Conservation (phyloP, 2,329 filamentous ascomycete genomes). For the Clathrospora elynae region DNA sequence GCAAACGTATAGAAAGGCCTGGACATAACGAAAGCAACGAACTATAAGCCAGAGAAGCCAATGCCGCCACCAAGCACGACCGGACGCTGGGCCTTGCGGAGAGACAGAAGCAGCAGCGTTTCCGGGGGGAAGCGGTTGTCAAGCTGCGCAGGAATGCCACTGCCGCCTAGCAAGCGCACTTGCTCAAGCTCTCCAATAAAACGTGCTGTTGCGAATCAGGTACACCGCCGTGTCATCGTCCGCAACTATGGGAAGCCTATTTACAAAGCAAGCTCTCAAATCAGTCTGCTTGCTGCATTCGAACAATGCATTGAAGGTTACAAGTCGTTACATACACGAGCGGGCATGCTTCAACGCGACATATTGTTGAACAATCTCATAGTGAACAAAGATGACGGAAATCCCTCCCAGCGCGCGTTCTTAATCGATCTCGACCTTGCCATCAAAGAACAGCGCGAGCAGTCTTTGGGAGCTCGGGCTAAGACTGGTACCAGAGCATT, state of each 20-base stretch:
- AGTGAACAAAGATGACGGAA: conserved; percentile 52
- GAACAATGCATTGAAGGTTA: conserved; percentile 47
- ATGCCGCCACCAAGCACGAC: conserved; percentile 19
- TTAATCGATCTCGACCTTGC: conserved; percentile 51
- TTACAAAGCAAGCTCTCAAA: conserved; percentile 48
- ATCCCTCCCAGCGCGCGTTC: conserved; percentile 50
- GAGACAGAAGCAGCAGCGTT: conserved; percentile 14
- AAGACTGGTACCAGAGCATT: conserved; percentile 56
- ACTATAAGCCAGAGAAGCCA: neutral
- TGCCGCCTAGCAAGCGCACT: conserved; percentile 4
- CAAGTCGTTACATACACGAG: conserved; percentile 27
- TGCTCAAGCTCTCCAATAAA: conserved; percentile 13
- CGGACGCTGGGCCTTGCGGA: conserved; percentile 20
- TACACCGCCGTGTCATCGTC: conserved; percentile 51
- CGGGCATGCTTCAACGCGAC: conserved; percentile 51
- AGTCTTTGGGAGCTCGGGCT: conserved; percentile 47
- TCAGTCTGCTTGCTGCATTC: conserved; percentile 46
- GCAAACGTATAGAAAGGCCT: neutral
- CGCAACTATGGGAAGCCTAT: conserved; percentile 50
- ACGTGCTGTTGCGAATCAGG: conserved; percentile 34
- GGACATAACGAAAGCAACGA: neutral
- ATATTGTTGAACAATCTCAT: conserved; percentile 56
- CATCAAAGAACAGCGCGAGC: conserved; percentile 42
- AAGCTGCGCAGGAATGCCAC: conserved; percentile 33
- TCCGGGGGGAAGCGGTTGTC: conserved; percentile 14